phyloP scores from a whole-genome alignment of 1,284 basidiomycete genomes.

The Apiotrichum laibachii region DNA sequence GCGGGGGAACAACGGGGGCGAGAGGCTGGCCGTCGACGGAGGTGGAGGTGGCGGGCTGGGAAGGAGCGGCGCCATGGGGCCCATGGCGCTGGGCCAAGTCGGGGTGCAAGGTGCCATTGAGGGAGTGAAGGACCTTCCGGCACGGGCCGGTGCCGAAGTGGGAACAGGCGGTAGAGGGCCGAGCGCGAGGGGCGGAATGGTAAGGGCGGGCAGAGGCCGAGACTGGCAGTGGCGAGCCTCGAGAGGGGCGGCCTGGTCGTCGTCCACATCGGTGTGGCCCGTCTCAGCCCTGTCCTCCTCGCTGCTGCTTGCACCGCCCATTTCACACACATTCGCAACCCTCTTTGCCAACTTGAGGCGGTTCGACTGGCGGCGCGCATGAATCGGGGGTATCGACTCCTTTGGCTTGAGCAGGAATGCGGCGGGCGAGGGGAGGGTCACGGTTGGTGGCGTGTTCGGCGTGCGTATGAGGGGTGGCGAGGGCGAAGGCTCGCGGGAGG shows the following conservation, averaged over 20 bases:
- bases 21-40: neutral
- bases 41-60: neutral
- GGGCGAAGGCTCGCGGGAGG: neutral
- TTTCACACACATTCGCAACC: too few species aligned
- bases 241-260: neutral
- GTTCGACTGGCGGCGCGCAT: neutral
- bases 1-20: neutral
- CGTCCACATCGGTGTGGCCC: too few species aligned
- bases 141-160: neutral
- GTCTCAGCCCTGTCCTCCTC: too few species aligned
- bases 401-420: neutral
- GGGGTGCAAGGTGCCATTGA: too few species aligned
- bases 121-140: neutral
- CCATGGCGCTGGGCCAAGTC: too few species aligned
- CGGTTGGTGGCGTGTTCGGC: neutral
- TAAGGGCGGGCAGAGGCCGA: neutral
- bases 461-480: conserved; percentile 4
- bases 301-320: too few species aligned
- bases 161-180: neutral
- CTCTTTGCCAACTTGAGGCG: neutral
- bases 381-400: neutral
- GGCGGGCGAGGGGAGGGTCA: neutral
- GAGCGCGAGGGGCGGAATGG: conserved; percentile 2
- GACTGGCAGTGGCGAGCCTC: neutral
- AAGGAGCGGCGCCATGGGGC: neutral